Evolutionary conservation across 1,139 yeast species (phyloP).

Genomic region (Suhomyces guaymorum): DNA sequence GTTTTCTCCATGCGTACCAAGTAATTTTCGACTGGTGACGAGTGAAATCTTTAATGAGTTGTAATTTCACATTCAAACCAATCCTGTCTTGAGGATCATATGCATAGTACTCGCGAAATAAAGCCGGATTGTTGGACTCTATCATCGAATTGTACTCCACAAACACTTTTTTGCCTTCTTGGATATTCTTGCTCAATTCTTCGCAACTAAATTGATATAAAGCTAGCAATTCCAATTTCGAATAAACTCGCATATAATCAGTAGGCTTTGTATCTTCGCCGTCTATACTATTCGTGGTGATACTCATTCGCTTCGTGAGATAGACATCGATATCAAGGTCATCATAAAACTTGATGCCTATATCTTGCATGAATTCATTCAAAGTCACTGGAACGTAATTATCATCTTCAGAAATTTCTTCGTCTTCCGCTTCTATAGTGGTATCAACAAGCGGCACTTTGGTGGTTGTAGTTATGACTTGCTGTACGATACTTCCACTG

Average conservation of each 20-base stretch:
- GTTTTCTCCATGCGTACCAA: constrained; percentile 63
- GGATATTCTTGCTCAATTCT: constrained; percentile 52
- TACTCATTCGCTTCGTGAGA: constrained; percentile 27
- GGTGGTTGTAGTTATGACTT: constrained; percentile 12
- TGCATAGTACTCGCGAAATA: constrained; percentile 49
- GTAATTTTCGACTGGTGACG: constrained; percentile 51
- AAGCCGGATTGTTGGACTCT: constrained; percentile 46
- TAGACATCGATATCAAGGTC: constrained; percentile 45
- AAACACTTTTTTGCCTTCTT: constrained; percentile 48
- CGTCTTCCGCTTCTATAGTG: constrained; percentile 16
- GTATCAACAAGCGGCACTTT: constrained; percentile 14
- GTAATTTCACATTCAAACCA: constrained; percentile 44
- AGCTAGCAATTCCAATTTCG: constrained; percentile 38
- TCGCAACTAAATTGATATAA: constrained; percentile 52
- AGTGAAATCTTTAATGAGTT: constrained; percentile 49
- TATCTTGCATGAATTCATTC: constrained; percentile 45
- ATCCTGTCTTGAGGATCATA: constrained; percentile 38
- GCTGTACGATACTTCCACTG: constrained; percentile 7
- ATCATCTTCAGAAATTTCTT: constrained; percentile 17
- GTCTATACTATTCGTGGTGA: constrained; percentile 19
- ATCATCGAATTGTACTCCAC: constrained; percentile 46
- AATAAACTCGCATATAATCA: constrained; percentile 39
- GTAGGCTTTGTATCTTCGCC: constrained; percentile 10
- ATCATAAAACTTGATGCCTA: constrained; percentile 54
- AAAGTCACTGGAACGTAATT: constrained; percentile 38